phyloP scores from a whole-genome alignment of 306 rosid species.

The Acmispon strigosus region DNA sequence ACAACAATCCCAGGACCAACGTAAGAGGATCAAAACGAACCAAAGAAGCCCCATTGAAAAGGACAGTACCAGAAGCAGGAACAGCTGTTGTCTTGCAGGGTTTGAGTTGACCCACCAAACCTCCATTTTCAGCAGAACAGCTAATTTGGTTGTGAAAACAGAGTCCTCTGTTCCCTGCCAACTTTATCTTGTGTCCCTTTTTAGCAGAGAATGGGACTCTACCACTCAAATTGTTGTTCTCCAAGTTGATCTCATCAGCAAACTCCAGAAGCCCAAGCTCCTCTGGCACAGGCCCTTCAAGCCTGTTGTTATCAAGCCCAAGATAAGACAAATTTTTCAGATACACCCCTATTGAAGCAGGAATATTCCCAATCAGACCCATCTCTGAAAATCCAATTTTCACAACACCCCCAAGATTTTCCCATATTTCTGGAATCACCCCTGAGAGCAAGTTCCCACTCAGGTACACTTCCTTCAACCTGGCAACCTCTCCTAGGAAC shows the following conservation, averaged over 20 bases:
- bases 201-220: slow-evolving; percentile 34
- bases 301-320: slow-evolving; percentile 66
- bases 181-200: slow-evolving; percentile 41
- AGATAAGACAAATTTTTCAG: slow-evolving; percentile 50
- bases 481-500: slow-evolving; percentile 40
- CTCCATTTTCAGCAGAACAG: neutral
- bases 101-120: slow-evolving; percentile 31
- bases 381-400: slow-evolving; percentile 57
- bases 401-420: slow-evolving; percentile 36
- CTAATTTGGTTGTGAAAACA: slow-evolving; percentile 38
- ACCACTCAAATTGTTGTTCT: slow-evolving; percentile 75
- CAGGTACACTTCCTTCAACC: slow-evolving; percentile 53
- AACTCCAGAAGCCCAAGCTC: slow-evolving; percentile 49
- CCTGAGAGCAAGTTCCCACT: slow-evolving; percentile 76
- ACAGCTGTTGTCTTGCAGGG: slow-evolving; percentile 31
- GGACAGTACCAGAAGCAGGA: slow-evolving; percentile 33
- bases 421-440: slow-evolving; percentile 68
- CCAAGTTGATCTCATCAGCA: slow-evolving; percentile 60
- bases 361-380: slow-evolving; percentile 63
- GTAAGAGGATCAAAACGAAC: slow-evolving; percentile 28
- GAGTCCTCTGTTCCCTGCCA: slow-evolving; percentile 57
- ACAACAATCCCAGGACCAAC: slow-evolving; percentile 10
- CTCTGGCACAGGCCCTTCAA: slow-evolving; percentile 62
- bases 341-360: slow-evolving; percentile 60
- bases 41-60: slow-evolving; percentile 33